Evolutionary conservation across 768 basidiomycete genomes (phyloP).

Genomic region (Lentinula sp.): DNA sequence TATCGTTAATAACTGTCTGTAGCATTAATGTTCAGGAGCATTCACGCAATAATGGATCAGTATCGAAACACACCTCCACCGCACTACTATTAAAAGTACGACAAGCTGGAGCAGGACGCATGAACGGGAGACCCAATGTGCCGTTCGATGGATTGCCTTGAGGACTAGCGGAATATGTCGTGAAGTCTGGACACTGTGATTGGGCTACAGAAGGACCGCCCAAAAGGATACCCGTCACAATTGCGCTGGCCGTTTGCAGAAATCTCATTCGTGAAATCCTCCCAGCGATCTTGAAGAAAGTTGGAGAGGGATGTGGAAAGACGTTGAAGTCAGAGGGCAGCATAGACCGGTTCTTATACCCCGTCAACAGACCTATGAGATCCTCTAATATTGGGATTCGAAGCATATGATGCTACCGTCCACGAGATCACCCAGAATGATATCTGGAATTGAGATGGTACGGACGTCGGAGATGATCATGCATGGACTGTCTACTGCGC

Average conservation of each 20-base stretch:
- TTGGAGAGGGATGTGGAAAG: background rate
- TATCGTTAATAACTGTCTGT: slow-evolving; percentile 69
- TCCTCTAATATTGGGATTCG: background rate
- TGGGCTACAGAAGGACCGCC: slow-evolving; percentile 6
- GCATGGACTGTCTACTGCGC: background rate
- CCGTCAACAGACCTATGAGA: background rate
- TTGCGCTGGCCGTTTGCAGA: background rate
- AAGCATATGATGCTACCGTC: background rate
- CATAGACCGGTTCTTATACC: background rate
- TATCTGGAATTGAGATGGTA: background rate
- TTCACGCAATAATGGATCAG: background rate
- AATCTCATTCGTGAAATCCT: background rate
- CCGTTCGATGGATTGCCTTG: slow-evolving; percentile 60
- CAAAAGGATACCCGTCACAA: slow-evolving; percentile 11
- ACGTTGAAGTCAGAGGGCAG: background rate
- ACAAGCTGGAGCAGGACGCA: slow-evolving; percentile 65
- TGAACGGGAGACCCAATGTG: slow-evolving; percentile 58
- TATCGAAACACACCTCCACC: slow-evolving; percentile 49
- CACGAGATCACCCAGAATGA: background rate
- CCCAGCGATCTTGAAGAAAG: background rate
- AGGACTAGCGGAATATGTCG: slow-evolving; percentile 22
- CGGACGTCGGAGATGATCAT: background rate
- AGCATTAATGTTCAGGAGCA: background rate
- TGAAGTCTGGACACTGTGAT: slow-evolving; percentile 41
- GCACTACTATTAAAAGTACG: slow-evolving; percentile 72